phyloP scores from a whole-genome alignment of 169 alveolate species.

The Prorocentrum cordatum region DNA sequence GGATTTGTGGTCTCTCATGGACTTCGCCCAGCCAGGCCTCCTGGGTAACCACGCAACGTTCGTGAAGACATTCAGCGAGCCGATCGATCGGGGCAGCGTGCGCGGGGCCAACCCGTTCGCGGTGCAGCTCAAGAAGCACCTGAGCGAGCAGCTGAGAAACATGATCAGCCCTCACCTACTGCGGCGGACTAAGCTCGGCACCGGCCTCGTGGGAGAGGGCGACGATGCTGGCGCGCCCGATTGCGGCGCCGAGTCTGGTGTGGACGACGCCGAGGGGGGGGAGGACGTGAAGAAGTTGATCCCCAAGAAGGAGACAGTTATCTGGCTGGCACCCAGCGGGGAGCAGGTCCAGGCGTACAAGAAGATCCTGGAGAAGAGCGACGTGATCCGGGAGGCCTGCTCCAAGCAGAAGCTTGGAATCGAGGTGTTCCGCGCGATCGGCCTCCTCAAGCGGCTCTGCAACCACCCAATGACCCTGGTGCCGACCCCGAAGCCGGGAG shows the following conservation, averaged over 20 bases:
- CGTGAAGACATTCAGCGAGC: conserved; percentile 64
- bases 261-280: background rate
- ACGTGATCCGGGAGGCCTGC: conserved; percentile 54
- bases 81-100: conserved; percentile 62
- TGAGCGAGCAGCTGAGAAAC: conserved; percentile 51
- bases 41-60: conserved; percentile 66
- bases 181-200: conserved; percentile 37
- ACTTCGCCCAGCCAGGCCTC: conserved; percentile 60
- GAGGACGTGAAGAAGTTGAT: conserved; percentile 57
- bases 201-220: conserved; percentile 3
- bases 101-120: conserved; percentile 60
- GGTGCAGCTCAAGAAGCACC: conserved; percentile 57
- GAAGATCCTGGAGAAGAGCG: conserved; percentile 64
- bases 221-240: background rate
- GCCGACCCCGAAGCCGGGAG: background rate
- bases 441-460: conserved; percentile 52
- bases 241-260: background rate
- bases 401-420: conserved; percentile 63
- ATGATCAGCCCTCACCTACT: conserved; percentile 46
- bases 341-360: conserved; percentile 55
- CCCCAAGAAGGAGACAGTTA: conserved; percentile 27
- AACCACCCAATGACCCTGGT: conserved; percentile 43
- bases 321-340: conserved; percentile 64
- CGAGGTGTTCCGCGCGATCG: conserved; percentile 68
- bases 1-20: conserved; percentile 68